Evolutionary conservation across 2,329 filamentous ascomycete genomes (phyloP), one percentile per base, ranked within the genome.

Genomic region (Pseudocercospora eumusae): DNA sequence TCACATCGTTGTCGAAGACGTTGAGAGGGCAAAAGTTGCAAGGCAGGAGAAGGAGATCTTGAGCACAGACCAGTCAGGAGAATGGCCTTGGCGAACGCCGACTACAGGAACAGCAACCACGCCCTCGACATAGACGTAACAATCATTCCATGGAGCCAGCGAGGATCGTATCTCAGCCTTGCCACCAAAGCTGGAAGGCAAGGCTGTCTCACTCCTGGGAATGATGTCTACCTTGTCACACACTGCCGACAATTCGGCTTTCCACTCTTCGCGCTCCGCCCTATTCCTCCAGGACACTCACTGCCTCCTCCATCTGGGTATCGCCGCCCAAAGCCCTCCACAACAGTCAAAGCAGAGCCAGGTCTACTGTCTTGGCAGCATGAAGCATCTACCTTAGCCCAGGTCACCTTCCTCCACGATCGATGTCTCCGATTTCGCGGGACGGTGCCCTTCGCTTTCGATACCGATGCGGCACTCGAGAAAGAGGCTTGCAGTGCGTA

Each of bases 381-480:
- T 33, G 25, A 54, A 20, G 50, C 6, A 11, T 54, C 27, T 1
- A 8, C n/a, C 10, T 6, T 33, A 10, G 25, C 31, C 25, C 25
- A 36, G 9, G 50, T 33, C 15, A 13, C 50, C n/a, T 36, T 54
- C 27, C 27, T 31, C 10, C 25, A 54, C 31, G n/a, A 28, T 33
- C 50, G 50, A 54, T 54, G 50, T 36, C 50, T 54, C 18, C 50
- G 50, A 54, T 21, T 54, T 20, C 23, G 50, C 11, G 50, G 50
- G 11, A 54, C 25, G 13, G 50, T 54, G 13, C 50, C 50, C 18
- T 31, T 54, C 4, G 25, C 50, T 11, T 31, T 54, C n/a, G 50
- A 54, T 13, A 54, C 25, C 25, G 23, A 54, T 15, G 42, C 42
- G 42, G 21, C n/a, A 21, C 42, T 45, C 7, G 42, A 45, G 42